Percentiles rank a stretch among this genome's conserved stretches.
These are phyloP conservation scores for Podosphaera aphanis DNA, from an alignment of 2,329 filamentous ascomycete species.

Conservation along the genomic window DNA sequence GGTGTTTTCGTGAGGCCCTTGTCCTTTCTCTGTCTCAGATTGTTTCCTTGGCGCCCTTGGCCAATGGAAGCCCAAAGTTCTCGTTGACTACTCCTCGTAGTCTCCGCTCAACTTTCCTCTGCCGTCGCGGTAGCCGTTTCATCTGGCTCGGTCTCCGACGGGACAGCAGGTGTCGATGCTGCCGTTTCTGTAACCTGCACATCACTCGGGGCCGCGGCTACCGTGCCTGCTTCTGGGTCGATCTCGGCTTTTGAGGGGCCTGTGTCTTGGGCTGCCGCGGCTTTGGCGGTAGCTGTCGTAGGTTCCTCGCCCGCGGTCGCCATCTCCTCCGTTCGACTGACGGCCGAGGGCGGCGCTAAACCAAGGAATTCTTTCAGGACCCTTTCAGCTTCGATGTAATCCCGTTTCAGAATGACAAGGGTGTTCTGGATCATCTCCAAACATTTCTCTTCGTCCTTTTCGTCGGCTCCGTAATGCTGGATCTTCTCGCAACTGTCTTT, in stretches of 20 bases:
- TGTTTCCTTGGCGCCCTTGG: neutral
- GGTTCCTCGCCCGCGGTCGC: neutral
- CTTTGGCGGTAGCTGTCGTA: neutral
- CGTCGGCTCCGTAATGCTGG: conserved; percentile 59
- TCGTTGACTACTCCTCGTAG: neutral
- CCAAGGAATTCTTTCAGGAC: conserved; percentile 30
- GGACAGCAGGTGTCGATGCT: neutral
- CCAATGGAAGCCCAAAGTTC: neutral
- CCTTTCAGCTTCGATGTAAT: conserved; percentile 51
- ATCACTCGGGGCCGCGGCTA: neutral
- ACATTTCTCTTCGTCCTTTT: conserved; percentile 42
- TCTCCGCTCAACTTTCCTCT: neutral
- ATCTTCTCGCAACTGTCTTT: conserved; percentile 92
- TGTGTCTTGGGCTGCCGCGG: neutral
- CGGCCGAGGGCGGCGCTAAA: neutral
- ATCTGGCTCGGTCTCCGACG: neutral
- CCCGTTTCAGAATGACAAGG: conserved; percentile 46
- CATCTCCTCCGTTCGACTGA: neutral
- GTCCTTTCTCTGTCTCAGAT: neutral
- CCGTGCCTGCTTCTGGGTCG: neutral
- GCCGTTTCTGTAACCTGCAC: neutral
- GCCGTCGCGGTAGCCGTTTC: neutral
- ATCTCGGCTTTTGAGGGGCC: neutral
- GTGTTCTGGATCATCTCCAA: conserved; percentile 47
- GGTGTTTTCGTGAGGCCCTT: neutral